A percentile compares a stretch with the other conserved stretches of the same genome.
Conservation (phyloP, 2,329 filamentous ascomycete genomes). For the Arthrobotrys iridis region DNA sequence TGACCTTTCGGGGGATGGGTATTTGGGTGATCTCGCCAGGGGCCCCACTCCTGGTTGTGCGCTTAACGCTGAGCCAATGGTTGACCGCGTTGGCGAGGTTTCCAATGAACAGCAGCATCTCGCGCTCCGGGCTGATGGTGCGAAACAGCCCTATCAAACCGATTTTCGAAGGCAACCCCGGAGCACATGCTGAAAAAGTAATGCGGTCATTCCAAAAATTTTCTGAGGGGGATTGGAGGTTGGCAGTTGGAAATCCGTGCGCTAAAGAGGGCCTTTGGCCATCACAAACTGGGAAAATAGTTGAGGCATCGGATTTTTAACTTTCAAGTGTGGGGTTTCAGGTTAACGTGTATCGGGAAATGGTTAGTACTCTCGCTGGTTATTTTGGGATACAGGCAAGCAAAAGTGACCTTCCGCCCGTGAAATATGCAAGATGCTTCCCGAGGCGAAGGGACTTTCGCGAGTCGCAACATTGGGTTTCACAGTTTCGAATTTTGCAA, state of each 20-base stretch:
- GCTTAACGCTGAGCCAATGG: constrained; percentile 47
- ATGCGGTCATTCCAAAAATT: background rate
- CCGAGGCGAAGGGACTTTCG: constrained; percentile 25
- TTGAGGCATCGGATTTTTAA: background rate
- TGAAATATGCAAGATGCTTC: constrained; percentile 21
- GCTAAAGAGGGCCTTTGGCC: constrained; percentile 2
- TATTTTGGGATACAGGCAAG: constrained; percentile 46
- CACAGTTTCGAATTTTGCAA: constrained; percentile 30
- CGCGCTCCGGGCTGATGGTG: constrained; percentile 36
- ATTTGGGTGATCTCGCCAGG: constrained; percentile 7
- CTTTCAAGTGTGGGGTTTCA: constrained; percentile 36
- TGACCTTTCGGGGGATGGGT: background rate
- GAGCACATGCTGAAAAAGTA: background rate
- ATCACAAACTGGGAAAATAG: constrained; percentile 14
- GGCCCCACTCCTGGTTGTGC: constrained; percentile 21
- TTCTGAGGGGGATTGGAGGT: background rate
- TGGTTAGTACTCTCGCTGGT: constrained; percentile 18
- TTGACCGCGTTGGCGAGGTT: constrained; percentile 8
- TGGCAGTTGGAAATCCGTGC: constrained; percentile 15
- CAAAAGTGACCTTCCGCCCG: constrained; percentile 3
- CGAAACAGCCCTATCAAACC: constrained; percentile 46
- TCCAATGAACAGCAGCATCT: constrained; percentile 45
- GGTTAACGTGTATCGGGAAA: constrained; percentile 48
- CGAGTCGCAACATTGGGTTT: constrained; percentile 39
- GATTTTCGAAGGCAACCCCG: background rate